phyloP scores from a whole-genome alignment of 139 green algal species.

The Chlamydomonas sphaeroides region DNA sequence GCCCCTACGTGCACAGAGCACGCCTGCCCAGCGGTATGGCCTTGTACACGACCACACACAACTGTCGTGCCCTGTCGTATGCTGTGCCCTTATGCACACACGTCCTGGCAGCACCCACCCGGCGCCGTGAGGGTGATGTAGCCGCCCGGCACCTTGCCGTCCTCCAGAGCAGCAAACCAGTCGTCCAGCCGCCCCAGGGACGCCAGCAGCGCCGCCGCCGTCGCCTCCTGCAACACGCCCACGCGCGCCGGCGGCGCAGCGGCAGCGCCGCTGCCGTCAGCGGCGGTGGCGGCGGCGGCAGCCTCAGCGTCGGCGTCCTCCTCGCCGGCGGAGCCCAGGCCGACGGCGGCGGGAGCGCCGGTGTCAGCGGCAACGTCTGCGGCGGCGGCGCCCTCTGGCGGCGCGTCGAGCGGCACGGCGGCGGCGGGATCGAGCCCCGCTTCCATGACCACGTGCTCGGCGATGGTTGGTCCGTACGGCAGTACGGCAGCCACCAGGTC shows the following conservation, averaged over 20 bases:
- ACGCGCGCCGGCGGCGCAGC: not conserved
- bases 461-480: conserved; percentile 84
- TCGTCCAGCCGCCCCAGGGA: conserved; percentile 54
- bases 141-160: conserved; percentile 25
- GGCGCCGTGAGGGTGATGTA: conserved; percentile 42
- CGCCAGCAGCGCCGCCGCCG: conserved; percentile 36
- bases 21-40: too few relatives aligned
- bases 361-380: not conserved
- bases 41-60: too few relatives aligned
- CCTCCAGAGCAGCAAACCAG: conserved; percentile 61
- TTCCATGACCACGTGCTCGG: conserved; percentile 82
- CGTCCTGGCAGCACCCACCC: not conserved
- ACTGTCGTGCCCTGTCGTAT: too few relatives aligned
- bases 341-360: not conserved
- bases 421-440: conserved; percentile 71
- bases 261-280: not conserved
- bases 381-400: not conserved
- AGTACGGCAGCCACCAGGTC: conserved; percentile 46
- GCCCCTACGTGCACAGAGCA: too few relatives aligned
- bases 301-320: conserved; percentile 11
- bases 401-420: not conserved
- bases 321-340: conserved; percentile 3
- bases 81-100: not conserved
- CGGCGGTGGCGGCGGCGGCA: not conserved
- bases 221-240: conserved; percentile 14